Evolutionary conservation across 441 rosid genomes (phyloP).

Genomic region (Rhodomyrtus psidioides): DNA sequence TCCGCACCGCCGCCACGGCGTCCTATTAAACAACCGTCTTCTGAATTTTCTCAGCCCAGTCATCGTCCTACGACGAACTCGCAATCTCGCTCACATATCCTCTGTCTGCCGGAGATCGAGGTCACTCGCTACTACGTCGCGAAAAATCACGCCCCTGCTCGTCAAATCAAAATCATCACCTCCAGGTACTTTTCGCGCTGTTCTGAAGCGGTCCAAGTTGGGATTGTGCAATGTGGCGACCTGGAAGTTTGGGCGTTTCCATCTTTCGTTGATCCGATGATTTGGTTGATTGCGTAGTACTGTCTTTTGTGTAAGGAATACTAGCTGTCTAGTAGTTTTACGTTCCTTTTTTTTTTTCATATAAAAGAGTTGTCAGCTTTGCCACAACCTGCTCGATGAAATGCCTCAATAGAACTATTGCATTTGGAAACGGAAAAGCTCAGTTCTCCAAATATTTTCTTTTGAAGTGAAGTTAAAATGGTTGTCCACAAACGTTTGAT

Average conservation of each 20-base stretch:
- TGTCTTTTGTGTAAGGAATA: background rate
- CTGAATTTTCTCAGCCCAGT: background rate
- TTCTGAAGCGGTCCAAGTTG: background rate
- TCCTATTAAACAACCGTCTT: background rate
- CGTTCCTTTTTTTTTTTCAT: background rate
- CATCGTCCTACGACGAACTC: background rate
- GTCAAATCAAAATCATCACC: background rate
- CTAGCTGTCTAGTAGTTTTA: background rate
- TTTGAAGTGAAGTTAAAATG: background rate
- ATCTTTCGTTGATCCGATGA: background rate
- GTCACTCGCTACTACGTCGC: background rate
- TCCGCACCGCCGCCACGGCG: background rate
- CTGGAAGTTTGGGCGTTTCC: background rate
- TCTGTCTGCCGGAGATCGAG: background rate
- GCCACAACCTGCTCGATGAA: background rate
- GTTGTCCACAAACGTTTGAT: background rate
- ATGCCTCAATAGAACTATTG: background rate
- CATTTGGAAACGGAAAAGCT: background rate
- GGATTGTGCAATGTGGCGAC: background rate
- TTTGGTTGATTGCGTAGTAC: background rate
- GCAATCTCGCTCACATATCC: background rate
- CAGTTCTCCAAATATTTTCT: background rate
- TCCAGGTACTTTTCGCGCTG: background rate
- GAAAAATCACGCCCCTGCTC: background rate
- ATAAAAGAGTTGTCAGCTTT: background rate